phyloP scores from a whole-genome alignment of 176 grass and related monocot species.

The Thinopyrum elongatum region DNA sequence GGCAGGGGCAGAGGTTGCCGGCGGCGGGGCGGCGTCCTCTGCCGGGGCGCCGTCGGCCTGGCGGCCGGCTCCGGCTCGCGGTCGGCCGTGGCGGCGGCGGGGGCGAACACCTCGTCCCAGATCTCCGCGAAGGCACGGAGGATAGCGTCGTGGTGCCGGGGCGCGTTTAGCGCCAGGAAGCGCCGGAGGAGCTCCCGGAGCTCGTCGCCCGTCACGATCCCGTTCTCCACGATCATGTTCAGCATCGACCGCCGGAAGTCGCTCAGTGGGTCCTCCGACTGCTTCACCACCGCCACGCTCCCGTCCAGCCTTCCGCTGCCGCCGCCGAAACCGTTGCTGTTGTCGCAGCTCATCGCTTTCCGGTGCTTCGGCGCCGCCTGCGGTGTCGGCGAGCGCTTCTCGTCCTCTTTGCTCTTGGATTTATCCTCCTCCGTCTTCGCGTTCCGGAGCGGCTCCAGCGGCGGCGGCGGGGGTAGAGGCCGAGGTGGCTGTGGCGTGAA shows the following conservation, averaged over 20 bases:
- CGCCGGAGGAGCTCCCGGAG: conserved; percentile 68
- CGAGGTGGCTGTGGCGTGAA: neutral
- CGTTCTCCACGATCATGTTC: conserved; percentile 77
- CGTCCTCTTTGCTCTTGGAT: conserved; percentile 14
- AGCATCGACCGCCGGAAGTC: conserved; percentile 84
- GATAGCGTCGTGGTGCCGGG: conserved; percentile 67
- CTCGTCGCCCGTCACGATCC: conserved; percentile 55
- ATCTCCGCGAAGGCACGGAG: conserved; percentile 74
- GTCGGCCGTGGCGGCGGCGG: neutral
- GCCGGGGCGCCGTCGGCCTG: neutral
- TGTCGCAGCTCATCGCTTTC: conserved; percentile 29
- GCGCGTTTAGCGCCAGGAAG: conserved; percentile 79
- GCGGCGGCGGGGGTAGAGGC: neutral
- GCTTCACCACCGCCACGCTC: conserved; percentile 74
- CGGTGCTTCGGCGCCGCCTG: conserved; percentile 6
- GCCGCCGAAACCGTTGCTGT: neutral
- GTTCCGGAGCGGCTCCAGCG: neutral
- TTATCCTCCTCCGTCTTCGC: neutral
- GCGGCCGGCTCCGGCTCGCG: neutral
- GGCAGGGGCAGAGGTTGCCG: neutral
- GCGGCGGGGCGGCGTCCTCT: conserved; percentile 19
- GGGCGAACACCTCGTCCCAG: conserved; percentile 62
- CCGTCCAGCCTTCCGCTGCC: conserved; percentile 28
- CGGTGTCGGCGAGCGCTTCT: neutral
- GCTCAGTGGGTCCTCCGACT: conserved; percentile 57